phyloP scores from a whole-genome alignment of 2,329 filamentous ascomycete genomes.

The Cryphonectria japonica region DNA sequence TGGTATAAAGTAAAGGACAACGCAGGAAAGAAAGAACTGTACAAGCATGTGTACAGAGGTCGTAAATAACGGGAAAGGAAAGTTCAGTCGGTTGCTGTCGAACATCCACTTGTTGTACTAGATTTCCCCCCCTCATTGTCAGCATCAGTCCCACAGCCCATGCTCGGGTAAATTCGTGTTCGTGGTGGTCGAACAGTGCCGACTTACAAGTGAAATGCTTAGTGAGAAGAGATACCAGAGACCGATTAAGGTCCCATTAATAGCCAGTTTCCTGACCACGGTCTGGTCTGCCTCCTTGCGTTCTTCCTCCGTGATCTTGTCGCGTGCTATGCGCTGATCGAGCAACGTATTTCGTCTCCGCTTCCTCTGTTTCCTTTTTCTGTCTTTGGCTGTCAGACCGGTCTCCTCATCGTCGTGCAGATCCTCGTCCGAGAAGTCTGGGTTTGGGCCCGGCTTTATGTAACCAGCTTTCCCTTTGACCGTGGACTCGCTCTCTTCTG shows the following conservation, averaged over 20 bases:
- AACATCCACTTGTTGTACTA: conserved; percentile 99
- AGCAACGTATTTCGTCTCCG: conserved; percentile 69
- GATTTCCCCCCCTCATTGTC: not conserved
- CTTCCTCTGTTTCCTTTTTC: conserved; percentile 67
- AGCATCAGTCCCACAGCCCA: not conserved
- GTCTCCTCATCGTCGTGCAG: conserved; percentile 87
- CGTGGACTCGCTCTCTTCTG: conserved; percentile 44
- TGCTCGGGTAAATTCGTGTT: not conserved
- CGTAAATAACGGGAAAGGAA: conserved; percentile 92
- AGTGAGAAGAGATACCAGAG: conserved; percentile 92
- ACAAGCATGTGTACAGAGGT: conserved; percentile 96
- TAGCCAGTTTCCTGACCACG: conserved; percentile 67
- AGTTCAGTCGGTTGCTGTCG: conserved; percentile 79
- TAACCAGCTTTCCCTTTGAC: conserved; percentile 30
- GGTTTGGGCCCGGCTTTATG: conserved; percentile 33
- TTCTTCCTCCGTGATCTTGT: conserved; percentile 69
- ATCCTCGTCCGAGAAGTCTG: conserved; percentile 71
- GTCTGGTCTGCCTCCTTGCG: conserved; percentile 75
- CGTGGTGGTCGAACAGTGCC: not conserved
- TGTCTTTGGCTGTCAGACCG: conserved; percentile 76
- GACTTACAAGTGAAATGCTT: conserved; percentile 83
- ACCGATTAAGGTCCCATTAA: conserved; percentile 81
- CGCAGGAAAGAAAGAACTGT: conserved; percentile 78
- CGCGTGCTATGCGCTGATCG: conserved; percentile 69
- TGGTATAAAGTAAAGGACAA: conserved; percentile 82